phyloP scores from a whole-genome alignment of 352 stramenopile species.

The Globisporangium spiculum region DNA sequence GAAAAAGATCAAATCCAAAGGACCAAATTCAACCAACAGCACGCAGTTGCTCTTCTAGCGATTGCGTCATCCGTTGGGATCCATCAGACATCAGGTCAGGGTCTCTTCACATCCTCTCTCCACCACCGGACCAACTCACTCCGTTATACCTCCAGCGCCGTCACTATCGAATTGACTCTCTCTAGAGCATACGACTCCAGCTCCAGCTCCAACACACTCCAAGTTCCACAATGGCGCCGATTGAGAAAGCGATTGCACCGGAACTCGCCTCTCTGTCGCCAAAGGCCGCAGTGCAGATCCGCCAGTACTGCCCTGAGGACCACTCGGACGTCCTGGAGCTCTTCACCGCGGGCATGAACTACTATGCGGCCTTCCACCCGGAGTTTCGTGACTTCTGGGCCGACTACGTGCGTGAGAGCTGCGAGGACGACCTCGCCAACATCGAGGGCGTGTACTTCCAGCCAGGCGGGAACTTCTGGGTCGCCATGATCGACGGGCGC shows the following conservation, averaged over 20 bases:
- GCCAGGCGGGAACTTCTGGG: conserved; percentile 42
- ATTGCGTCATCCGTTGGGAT: not conserved
- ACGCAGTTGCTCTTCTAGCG: not conserved
- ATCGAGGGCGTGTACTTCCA: conserved; percentile 33
- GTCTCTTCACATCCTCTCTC: not conserved
- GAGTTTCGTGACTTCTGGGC: conserved; percentile 2
- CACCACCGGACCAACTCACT: not conserved
- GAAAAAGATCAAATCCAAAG: not conserved
- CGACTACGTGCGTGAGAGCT: conserved; percentile 1
- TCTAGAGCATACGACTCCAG: not conserved
- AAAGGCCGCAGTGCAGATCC: not conserved
- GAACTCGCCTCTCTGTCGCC: not conserved
- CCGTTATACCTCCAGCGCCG: not conserved
- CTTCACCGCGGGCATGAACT: conserved; percentile 8
- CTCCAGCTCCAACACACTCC: not conserved
- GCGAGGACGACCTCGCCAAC: conserved; percentile 25
- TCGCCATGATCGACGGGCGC: conserved; percentile 15
- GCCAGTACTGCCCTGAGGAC: not conserved
- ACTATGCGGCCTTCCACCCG: conserved; percentile 1
- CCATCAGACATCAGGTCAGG: not conserved
- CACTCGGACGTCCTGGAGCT: not conserved
- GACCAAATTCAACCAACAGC: not conserved
- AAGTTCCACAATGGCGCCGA: not conserved
- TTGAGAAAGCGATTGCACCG: not conserved
- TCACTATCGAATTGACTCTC: not conserved